These are phyloP conservation scores for Fusarium xyrophilum DNA, from an alignment of 2,329 filamentous ascomycete genomes.

Conservation along the genomic window DNA sequence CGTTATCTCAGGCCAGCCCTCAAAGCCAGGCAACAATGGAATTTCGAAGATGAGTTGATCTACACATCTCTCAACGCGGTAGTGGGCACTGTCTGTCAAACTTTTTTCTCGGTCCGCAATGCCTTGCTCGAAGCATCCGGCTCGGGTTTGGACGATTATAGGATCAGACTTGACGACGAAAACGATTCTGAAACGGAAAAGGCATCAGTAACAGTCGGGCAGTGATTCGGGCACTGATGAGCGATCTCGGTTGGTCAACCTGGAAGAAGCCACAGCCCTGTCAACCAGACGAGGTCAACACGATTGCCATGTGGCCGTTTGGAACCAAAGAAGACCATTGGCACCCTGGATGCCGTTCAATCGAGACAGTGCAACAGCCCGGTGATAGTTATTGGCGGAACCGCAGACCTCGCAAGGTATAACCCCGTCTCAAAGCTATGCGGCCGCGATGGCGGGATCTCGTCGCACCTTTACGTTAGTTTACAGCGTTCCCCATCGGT, in stretches of 20 bases:
- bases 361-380: constrained; percentile 34
- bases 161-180: neutral
- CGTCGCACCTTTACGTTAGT: neutral
- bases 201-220: constrained; percentile 29
- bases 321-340: constrained; percentile 62
- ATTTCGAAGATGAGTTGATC: constrained; percentile 54
- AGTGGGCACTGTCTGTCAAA: constrained; percentile 49
- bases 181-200: constrained; percentile 10
- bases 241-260: constrained; percentile 63
- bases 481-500: neutral
- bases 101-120: constrained; percentile 38
- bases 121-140: constrained; percentile 29
- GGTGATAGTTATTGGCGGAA: constrained; percentile 38
- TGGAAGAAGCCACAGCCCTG: constrained; percentile 67
- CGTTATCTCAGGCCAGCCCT: constrained; percentile 52
- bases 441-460: neutral
- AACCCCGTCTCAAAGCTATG: neutral
- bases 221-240: constrained; percentile 47
- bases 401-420: neutral
- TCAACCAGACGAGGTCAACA: constrained; percentile 60
- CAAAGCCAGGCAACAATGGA: constrained; percentile 40
- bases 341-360: constrained; percentile 44
- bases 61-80: constrained; percentile 52
- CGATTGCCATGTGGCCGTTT: constrained; percentile 70
- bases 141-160: constrained; percentile 2